phyloP scores from a whole-genome alignment of 768 basidiomycete genomes.

The Lanmaoa rubissima region DNA sequence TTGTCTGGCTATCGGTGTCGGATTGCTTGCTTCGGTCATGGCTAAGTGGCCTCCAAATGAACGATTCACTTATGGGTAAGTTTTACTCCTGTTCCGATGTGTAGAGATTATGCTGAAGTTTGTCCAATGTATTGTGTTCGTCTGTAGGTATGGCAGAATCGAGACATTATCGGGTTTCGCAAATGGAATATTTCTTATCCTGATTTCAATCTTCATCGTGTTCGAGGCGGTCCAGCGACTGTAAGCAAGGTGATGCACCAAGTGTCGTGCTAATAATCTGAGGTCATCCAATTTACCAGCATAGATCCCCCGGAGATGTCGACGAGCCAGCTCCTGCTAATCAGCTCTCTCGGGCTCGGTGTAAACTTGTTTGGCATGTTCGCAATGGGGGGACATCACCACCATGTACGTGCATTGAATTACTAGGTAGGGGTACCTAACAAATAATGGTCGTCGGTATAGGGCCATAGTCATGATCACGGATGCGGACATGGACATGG shows the following conservation, averaged over 20 bases:
- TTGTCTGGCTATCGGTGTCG: conserved; percentile 95
- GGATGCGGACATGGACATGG: conserved; percentile 12
- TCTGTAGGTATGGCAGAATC: conserved; percentile 81
- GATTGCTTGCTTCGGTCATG: conserved; percentile 95
- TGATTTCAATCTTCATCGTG: conserved; percentile 97
- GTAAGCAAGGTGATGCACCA: conserved; percentile 42
- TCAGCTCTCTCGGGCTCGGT: conserved; percentile 84
- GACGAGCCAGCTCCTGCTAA: conserved; percentile 85
- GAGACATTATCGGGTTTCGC: conserved; percentile 98
- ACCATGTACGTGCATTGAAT: conserved; percentile 52
- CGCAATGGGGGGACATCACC: conserved; percentile 96
- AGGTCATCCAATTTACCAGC: conserved; percentile 36
- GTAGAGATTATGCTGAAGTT: not conserved
- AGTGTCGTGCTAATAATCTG: not conserved
- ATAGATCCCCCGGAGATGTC: conserved; percentile 98
- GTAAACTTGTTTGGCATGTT: conserved; percentile 99
- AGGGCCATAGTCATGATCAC: conserved; percentile 23
- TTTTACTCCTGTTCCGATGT: conserved; percentile 2
- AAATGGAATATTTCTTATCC: conserved; percentile 90
- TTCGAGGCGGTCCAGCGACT: conserved; percentile 97
- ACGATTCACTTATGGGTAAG: conserved; percentile 91
- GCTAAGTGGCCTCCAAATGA: conserved; percentile 97
- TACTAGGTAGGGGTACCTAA: not conserved
- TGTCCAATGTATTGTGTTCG: not conserved
- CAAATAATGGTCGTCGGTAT: not conserved